phyloP scores from a whole-genome alignment of 1,139 yeast species.

The Candida albicans region DNA sequence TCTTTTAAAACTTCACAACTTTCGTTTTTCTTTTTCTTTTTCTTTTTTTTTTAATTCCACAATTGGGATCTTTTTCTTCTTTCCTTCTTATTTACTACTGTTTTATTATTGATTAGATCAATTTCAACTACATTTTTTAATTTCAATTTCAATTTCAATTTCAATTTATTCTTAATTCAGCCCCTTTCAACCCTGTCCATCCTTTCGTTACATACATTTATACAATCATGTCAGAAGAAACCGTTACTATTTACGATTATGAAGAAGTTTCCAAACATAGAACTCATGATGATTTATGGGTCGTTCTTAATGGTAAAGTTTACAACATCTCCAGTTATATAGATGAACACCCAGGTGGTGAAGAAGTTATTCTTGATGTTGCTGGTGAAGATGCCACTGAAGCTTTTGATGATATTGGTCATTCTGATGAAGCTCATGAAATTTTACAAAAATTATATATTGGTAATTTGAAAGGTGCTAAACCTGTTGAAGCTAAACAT shows the following conservation, averaged over 20 bases:
- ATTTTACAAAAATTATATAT: conserved; percentile 65
- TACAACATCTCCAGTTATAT: conserved; percentile 81
- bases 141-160: not conserved
- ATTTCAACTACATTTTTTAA: too few relatives aligned
- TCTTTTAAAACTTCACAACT: too few relatives aligned
- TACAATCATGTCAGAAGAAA: conserved; percentile 17
- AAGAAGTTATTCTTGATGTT: conserved; percentile 86
- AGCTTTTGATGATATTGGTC: conserved; percentile 95
- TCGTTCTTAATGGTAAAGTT: conserved; percentile 86
- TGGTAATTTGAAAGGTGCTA: conserved; percentile 58
- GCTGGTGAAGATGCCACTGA: conserved; percentile 95
- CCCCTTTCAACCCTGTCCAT: not conserved
- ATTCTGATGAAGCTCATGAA: conserved; percentile 92
- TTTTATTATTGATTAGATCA: too few relatives aligned
- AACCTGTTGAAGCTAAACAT: conserved; percentile 12
- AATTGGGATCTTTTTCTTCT: too few relatives aligned
- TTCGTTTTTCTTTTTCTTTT: too few relatives aligned
- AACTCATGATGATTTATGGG: conserved; percentile 80
- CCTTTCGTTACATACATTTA: not conserved
- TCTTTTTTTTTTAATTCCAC: too few relatives aligned
- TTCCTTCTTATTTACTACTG: too few relatives aligned
- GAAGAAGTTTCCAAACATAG: conserved; percentile 82
- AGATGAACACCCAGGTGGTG: conserved; percentile 98
- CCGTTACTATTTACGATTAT: conserved; percentile 18
- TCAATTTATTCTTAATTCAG: not conserved